Evolutionary conservation across 2,329 filamentous ascomycete species (phyloP), one percentile per base, ranked within the genome.

Genomic region (Polychaeton citri): DNA sequence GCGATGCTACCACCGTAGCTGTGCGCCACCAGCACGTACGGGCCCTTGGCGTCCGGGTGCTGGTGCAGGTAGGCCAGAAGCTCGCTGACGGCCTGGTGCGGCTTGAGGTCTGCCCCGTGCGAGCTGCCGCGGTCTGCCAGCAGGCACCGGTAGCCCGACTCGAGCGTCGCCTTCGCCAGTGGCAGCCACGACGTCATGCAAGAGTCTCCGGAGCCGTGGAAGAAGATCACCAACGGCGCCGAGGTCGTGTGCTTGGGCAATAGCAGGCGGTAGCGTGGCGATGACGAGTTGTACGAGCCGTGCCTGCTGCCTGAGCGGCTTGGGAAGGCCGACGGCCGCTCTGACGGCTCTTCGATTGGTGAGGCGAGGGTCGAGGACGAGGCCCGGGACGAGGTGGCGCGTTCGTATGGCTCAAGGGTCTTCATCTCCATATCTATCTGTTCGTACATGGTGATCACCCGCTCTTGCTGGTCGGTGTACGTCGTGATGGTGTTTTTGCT

Each of bases 1-100:
- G 58, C 55, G 28, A 62, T 43, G 30, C 62, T 54, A 1, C 48
- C 59, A 6, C 61, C 61, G 34, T 60, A 64, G 8, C 58, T 62
- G 40, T 64, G 61, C 1, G 49, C 59, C 2, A 56, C 50, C 5
- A 64, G 43, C 2, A 61, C 30, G 12, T 56, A 48, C 2, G 57
- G 59, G 5, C 32, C 35, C n/a, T 16, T 30, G 12, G 18, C 26
- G 10, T 36, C 28, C 24, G 24, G 24, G 24, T 32, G 31, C 21
- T 33, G 28, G 20, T 33, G 21, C 5, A 38, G 30, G 15, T 38
- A 39, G 9, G 24, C 19, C n/a, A 34, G 15, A 17, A 33, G 34
- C n/a, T 35, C 37, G 12, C 21, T 36, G 24, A 39, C 28, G 10
- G 33, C 36, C 10, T 30, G 36, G 13, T 38, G 36, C 10, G 36